Conservation (phyloP, 257 asterid species). For the Avicennia marina region DNA sequence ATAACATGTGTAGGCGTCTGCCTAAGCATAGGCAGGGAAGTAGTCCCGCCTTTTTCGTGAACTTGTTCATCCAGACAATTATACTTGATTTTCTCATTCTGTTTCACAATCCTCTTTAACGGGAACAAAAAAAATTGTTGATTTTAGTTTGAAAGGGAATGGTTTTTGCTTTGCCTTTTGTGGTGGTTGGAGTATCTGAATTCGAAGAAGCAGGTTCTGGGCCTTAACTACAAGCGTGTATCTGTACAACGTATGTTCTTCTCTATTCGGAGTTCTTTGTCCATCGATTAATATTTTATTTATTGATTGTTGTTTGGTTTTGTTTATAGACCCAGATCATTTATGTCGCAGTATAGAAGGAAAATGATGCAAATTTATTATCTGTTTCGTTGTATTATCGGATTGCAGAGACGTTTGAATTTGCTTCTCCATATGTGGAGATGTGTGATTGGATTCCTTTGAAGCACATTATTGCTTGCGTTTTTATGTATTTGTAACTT, state of each 20-base stretch:
- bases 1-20: conserved; percentile 8
- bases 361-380: neutral
- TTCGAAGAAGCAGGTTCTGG: neutral
- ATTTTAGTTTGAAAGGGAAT: neutral
- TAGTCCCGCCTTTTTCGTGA: conserved; percentile 25
- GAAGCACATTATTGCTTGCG: neutral
- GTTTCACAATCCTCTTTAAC: neutral
- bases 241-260: conserved; percentile 11
- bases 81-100: conserved; percentile 14
- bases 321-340: neutral
- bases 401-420: neutral
- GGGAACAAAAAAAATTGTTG: neutral
- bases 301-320: neutral
- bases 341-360: neutral
- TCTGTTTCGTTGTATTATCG: neutral
- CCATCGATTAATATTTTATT: neutral
- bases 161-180: neutral
- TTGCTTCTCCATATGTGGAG: neutral
- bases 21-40: conserved; percentile 12
- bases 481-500: neutral
- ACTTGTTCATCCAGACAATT: conserved; percentile 22
- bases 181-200: conserved; percentile 7
- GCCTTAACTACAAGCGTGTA: neutral
- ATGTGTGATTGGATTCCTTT: neutral
- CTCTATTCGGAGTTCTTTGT: neutral